Base-by-base conservation (phyloP, 1,284 basidiomycete species). In the Takashimella tepidaria region DNA sequence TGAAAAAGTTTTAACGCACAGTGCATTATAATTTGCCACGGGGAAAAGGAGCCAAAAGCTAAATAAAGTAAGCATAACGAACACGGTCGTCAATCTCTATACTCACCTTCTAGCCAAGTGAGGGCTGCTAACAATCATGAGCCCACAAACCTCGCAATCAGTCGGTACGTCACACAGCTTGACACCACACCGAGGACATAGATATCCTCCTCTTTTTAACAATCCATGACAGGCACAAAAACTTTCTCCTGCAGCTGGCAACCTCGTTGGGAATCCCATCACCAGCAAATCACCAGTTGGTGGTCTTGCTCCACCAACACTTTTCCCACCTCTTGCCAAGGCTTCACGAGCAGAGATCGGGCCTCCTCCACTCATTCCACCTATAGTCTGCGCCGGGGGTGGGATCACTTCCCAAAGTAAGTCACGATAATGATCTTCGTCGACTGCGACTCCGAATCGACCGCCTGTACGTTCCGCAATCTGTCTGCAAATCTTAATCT, bases 151-250 rank as follows among this genome's bases (percentile, higher is more conserved):
- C 66, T 95, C 89, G 70, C 95, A 99, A 71, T 98, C 96, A 5
- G 95, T 98, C 40, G 95, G 95, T 2, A 98, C 92, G 67, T 98
- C 93, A 79, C 95, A 99, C 37, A 98, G 82, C 79, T 95, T 92
- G 50, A 87, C 84, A 41, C 84, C 81, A 70, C 95, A 99, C 23
- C 95, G 82, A 3, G 95, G 96, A 72, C 95, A 99, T 13, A 96
- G 80, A 76, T 95, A 99, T 4, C 95, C 96, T 58, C 88, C 86
- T 63, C 84, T 85, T 73, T 87, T 88, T 67, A 97, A 79, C 58
- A 91, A 84, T 2, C 88, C 88, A 72, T 99, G 95, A 70, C 95
- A 99, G 1, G 87, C 90, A 69, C 95, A 99, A 20, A 96, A 80
- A 47, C 86, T 86, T 8, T 87, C 84, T 19, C 87, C 84, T 0